Evolutionary conservation across 371 early-diverging fungal genomes (phyloP).

Genomic region (Mortierella sp.): DNA sequence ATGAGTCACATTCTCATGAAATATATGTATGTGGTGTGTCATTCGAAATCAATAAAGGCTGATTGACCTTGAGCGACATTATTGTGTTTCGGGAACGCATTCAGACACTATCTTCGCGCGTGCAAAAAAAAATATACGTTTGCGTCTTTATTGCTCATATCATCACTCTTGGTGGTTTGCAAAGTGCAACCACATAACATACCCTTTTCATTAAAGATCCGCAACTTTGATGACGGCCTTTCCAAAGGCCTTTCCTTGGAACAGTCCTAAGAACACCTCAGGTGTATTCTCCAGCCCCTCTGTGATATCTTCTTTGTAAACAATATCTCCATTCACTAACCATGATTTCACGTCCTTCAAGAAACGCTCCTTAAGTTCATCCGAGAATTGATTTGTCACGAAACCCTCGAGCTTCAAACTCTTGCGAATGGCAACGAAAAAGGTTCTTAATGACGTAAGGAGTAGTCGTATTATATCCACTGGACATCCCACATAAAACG

Average conservation of each 20-base stretch:
- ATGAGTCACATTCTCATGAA: too few species aligned
- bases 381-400: constrained; percentile 57
- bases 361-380: constrained; percentile 54
- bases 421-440: constrained; percentile 57
- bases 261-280: constrained; percentile 68
- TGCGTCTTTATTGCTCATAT: too few species aligned
- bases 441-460: constrained; percentile 63
- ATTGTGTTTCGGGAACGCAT: too few species aligned
- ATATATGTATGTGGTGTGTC: too few species aligned
- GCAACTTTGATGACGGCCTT: constrained; percentile 71
- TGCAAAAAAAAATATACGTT: too few species aligned
- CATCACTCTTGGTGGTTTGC: too few species aligned
- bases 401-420: constrained; percentile 69
- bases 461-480: constrained; percentile 67
- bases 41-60: too few species aligned
- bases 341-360: constrained; percentile 58
- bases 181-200: too few species aligned
- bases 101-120: too few species aligned
- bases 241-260: constrained; percentile 75
- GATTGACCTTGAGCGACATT: too few species aligned
- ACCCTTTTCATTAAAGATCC: constrained; percentile 19
- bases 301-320: constrained; percentile 63
- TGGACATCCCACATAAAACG: constrained; percentile 68
- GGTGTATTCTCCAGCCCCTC: constrained; percentile 73
- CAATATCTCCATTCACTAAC: constrained; percentile 61